These are phyloP conservation scores for Sonneratia alba DNA, from an alignment of 345 rosid genomes.

Conservation along the genomic window DNA sequence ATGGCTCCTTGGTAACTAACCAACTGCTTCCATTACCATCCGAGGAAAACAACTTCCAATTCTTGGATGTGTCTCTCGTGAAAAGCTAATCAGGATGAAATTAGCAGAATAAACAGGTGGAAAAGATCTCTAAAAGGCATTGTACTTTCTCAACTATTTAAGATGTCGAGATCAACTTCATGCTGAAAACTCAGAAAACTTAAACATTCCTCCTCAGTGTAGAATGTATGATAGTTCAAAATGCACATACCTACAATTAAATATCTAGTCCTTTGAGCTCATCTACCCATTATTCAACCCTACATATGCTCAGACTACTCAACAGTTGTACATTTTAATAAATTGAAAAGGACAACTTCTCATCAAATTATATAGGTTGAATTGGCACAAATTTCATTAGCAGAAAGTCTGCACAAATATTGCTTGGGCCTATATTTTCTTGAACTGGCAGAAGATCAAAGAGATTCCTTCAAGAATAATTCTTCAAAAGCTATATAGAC, in stretches of 20 bases:
- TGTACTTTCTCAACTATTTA: neutral
- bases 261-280: neutral
- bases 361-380: neutral
- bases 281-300: neutral
- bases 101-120: neutral
- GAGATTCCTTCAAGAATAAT: neutral
- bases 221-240: neutral
- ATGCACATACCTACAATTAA: neutral
- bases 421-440: neutral
- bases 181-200: neutral
- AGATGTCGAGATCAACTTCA: neutral
- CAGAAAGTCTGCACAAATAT: neutral
- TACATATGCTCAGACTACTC: neutral
- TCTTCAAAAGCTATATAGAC: neutral
- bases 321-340: too few species aligned
- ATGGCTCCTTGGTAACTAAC: slow-evolving; percentile 70
- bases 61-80: slow-evolving; percentile 78
- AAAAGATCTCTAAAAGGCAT: neutral
- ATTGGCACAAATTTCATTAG: neutral
- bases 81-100: slow-evolving; percentile 42
- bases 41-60: slow-evolving; percentile 63
- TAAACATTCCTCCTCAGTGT: neutral
- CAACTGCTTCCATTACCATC: slow-evolving; percentile 45
- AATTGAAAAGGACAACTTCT: neutral
- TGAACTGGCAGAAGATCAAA: neutral